Evolutionary conservation across 2,329 filamentous ascomycete genomes (phyloP), one percentile per base, ranked within the genome.

Genomic region (Mycocentrospora acerina): DNA sequence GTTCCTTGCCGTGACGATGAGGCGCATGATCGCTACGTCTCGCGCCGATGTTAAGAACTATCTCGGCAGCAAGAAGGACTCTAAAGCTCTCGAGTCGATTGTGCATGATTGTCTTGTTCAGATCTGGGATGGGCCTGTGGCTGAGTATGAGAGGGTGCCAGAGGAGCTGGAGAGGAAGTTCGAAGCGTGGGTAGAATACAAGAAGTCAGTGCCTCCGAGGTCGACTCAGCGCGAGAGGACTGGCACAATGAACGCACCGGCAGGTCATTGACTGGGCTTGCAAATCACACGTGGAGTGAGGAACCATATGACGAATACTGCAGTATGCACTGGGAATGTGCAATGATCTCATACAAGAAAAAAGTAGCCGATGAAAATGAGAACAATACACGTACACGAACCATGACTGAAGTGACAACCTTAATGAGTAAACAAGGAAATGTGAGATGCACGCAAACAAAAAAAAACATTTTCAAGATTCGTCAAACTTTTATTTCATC

Each of bases 1-100:
- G 3, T 31, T 46, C 18, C 42, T 49, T 3, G 28, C 37, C 10
- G 32, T 34, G 4, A 22, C 16, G 10, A 44, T 46, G 36, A 22
- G 7, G 2, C 11, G 22, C 0, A 32, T 53, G 16, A 31, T 44
- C 10, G 2, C 14, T 3, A 34, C 35, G 13, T 19, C 37, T 4
- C 14, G 30, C 7, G 24, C 22, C 1, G 25, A 40, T n/a, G 17
- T 42, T 6, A 8, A 22, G 4, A 11, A 3, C 3, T 34, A 26
- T 16, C 12, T 41, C 16, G 6, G 28, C 14, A 12, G 18, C 12
- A 31, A 29, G 14, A 38, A 27, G 24, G 28, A 22, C 17, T 3
- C 25, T 2, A 22, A 14, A n/a, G 29, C 29, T 1, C 14, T 50
- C 5, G 42, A 42, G 2, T 16, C 44, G 2, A 19, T 31, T 3